Evolutionary conservation across 179 eudicot genomes (phyloP).

Genomic region (Corrigiola litoralis): DNA sequence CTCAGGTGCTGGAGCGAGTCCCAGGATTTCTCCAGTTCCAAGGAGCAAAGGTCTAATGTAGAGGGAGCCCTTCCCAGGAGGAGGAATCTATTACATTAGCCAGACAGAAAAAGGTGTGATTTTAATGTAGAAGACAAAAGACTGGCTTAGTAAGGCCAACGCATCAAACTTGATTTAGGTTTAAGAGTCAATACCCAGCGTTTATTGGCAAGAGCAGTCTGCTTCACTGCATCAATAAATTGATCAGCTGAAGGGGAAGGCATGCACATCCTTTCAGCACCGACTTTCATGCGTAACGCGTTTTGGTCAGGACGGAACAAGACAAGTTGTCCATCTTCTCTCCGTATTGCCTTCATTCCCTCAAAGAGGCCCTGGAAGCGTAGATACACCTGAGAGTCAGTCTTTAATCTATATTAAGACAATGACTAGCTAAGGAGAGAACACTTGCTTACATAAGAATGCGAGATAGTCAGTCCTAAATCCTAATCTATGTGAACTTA

Average conservation of each 20-base stretch:
- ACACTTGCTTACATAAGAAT: no score
- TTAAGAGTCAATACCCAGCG: constrained; percentile 25
- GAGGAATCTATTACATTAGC: constrained; percentile 36
- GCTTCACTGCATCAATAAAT: constrained; percentile 32
- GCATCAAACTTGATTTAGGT: not conserved
- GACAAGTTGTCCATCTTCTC: constrained; percentile 24
- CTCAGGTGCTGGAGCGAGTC: constrained; percentile 37
- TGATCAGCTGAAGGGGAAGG: constrained; percentile 32
- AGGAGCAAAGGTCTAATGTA: constrained; percentile 43
- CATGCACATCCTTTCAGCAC: constrained; percentile 41
- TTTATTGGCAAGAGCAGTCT: constrained; percentile 34
- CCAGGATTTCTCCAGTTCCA: constrained; percentile 39
- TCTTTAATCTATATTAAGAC: no score
- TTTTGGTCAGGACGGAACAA: constrained; percentile 34
- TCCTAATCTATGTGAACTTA: no score
- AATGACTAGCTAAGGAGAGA: no score
- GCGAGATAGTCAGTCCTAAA: no score
- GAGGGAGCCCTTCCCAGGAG: constrained; percentile 43
- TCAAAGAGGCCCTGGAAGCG: constrained; percentile 29
- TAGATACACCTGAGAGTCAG: constrained; percentile 2
- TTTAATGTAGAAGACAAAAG: not conserved
- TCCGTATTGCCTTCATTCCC: constrained; percentile 33
- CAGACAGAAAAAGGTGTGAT: not conserved
- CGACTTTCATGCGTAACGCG: constrained; percentile 26
- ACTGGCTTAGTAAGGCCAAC: not conserved